These are phyloP conservation scores for Claviceps quebecensis DNA, from an alignment of 2,329 filamentous ascomycete species.

Conservation along the genomic window DNA sequence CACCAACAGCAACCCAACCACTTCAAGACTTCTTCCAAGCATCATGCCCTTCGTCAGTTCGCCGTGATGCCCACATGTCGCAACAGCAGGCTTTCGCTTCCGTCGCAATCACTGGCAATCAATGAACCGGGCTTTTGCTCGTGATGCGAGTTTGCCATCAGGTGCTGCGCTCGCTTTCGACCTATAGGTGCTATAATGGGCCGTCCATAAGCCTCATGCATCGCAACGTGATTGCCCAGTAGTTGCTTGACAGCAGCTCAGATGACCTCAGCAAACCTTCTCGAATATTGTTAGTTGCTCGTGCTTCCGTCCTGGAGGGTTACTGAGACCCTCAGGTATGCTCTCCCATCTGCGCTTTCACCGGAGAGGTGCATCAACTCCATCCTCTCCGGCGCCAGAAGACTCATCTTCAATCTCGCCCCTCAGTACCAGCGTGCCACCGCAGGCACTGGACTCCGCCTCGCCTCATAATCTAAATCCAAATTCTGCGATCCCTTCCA, in stretches of 20 bases:
- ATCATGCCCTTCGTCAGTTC: not conserved
- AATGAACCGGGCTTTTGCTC: not conserved
- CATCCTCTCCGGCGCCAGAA: constrained; percentile 38
- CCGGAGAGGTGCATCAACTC: constrained; percentile 41
- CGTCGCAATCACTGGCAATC: not conserved
- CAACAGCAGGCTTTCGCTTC: not conserved
- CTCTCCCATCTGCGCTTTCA: constrained; percentile 44
- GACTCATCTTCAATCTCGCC: constrained; percentile 26
- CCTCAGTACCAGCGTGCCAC: constrained; percentile 24
- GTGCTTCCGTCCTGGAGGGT: not conserved
- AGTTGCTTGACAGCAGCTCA: not conserved
- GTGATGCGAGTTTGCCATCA: not conserved
- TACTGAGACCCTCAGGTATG: constrained; percentile 18
- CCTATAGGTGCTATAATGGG: not conserved
- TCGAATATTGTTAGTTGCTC: not conserved
- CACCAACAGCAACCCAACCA: not conserved
- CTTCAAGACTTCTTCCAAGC: not conserved
- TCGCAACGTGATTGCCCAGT: constrained; percentile 1
- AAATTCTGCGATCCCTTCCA: constrained; percentile 18
- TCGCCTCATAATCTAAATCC: constrained; percentile 22
- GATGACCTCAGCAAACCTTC: not conserved
- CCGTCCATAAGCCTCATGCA: not conserved
- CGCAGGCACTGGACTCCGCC: constrained; percentile 25
- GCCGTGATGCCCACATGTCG: not conserved
- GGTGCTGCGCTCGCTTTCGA: not conserved